Percentiles rank a stretch among this genome's conserved stretches.
Conservation (phyloP, 441 rosid genomes). For the Populus hybrid region DNA sequence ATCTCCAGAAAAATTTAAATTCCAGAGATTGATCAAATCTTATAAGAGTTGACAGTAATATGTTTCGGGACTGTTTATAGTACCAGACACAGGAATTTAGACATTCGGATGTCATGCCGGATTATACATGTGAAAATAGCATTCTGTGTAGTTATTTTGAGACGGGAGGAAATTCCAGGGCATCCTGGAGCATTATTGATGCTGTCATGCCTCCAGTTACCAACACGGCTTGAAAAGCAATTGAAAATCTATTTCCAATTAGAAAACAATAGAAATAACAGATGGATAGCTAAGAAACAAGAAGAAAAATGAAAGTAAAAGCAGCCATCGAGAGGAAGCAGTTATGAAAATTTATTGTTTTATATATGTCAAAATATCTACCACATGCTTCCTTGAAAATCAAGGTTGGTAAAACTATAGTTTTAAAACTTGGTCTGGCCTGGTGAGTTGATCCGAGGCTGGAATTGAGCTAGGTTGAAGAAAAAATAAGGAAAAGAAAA, state of each 20-base stretch:
- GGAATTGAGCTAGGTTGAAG: no score
- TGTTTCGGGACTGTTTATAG: not conserved
- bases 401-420: not conserved
- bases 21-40: not conserved
- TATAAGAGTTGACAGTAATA: not conserved
- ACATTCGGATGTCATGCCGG: not conserved
- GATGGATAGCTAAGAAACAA: not conserved
- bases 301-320: no score
- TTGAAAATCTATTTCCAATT: no score
- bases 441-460: no score
- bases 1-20: constrained; percentile 6
- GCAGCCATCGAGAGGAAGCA: no score
- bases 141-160: not conserved
- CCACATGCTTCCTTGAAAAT: not conserved
- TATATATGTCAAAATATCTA: not conserved
- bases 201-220: not conserved
- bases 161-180: not conserved
- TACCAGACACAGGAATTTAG: not conserved
- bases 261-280: no score
- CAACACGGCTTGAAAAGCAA: no score
- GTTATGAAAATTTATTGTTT: no score
- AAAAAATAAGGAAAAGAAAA: no score
- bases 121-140: not conserved
- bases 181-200: not conserved
- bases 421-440: no score